Evolutionary conservation across 176 grass and related monocot genomes (phyloP).

Genomic region (Musa acuminata): DNA sequence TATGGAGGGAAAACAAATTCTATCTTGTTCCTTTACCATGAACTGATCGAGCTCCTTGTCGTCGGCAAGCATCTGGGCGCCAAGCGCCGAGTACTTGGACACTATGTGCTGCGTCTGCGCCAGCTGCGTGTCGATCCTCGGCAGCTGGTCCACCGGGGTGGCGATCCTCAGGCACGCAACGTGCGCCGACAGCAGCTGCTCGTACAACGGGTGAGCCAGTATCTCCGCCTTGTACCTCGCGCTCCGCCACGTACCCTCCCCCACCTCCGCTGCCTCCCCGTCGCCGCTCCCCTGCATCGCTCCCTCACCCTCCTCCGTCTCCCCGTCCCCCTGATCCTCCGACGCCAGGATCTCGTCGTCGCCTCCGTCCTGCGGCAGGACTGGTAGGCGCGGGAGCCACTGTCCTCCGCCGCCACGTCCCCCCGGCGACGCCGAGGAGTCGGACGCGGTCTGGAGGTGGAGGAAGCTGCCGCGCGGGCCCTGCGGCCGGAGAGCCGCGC

Average conservation of each 20-base stretch:
- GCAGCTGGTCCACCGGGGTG: slow-evolving; percentile 22
- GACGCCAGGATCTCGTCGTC: neutral
- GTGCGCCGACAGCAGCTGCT: slow-evolving; percentile 21
- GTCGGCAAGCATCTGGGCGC: neutral
- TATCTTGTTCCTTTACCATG: slow-evolving; percentile 5
- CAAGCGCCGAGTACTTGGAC: slow-evolving; percentile 7
- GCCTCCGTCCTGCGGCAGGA: neutral
- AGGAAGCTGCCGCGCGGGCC: neutral
- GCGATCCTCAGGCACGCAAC: slow-evolving; percentile 19
- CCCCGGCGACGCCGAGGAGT: neutral
- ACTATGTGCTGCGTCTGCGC: slow-evolving; percentile 10
- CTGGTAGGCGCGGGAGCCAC: neutral
- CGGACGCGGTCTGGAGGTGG: slow-evolving; percentile 9
- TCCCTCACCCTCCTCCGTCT: neutral
- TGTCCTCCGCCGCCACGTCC: neutral
- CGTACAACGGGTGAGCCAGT: slow-evolving; percentile 15
- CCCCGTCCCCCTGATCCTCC: neutral
- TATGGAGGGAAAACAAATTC: neutral
- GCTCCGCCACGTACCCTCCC: slow-evolving; percentile 8
- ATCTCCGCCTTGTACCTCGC: slow-evolving; percentile 20
- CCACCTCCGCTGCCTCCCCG: neutral
- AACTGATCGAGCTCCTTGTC: slow-evolving; percentile 20
- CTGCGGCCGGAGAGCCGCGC: neutral
- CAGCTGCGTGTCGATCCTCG: slow-evolving; percentile 21
- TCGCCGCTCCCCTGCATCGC: neutral